These are phyloP conservation scores for Cylindricascospora bacillispora DNA, from an alignment of 1,139 yeast genomes.

Conservation along the genomic window DNA sequence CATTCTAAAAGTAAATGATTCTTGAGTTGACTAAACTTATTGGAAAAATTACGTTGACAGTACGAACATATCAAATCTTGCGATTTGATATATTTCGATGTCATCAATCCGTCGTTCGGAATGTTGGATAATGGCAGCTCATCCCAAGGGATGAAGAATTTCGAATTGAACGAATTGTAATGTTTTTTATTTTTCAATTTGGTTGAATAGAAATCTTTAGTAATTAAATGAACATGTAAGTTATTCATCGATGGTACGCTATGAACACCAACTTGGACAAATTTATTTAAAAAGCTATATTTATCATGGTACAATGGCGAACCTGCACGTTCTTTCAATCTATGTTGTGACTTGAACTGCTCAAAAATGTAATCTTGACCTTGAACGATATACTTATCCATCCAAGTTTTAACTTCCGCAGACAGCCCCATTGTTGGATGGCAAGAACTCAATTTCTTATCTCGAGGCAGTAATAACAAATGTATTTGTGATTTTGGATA, in stretches of 20 bases:
- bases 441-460: slow-evolving; percentile 27
- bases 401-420: slow-evolving; percentile 24
- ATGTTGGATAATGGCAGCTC: slow-evolving; percentile 26
- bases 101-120: slow-evolving; percentile 20
- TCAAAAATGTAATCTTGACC: slow-evolving; percentile 32
- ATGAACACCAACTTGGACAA: slow-evolving; percentile 55
- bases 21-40: slow-evolving; percentile 36
- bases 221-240: slow-evolving; percentile 60
- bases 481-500: slow-evolving; percentile 58
- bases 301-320: slow-evolving; percentile 14
- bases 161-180: slow-evolving; percentile 57
- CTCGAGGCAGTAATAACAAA: slow-evolving; percentile 48
- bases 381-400: slow-evolving; percentile 32
- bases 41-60: slow-evolving; percentile 36
- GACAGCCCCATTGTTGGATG: slow-evolving; percentile 47
- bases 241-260: slow-evolving; percentile 57
- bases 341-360: slow-evolving; percentile 22
- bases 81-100: slow-evolving; percentile 22
- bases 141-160: slow-evolving; percentile 47
- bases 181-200: slow-evolving; percentile 50
- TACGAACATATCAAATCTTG: slow-evolving; percentile 37
- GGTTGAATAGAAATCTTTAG: slow-evolving; percentile 47
- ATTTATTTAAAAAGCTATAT: slow-evolving; percentile 22
- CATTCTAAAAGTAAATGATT: slow-evolving; percentile 28
- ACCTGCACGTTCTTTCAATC: slow-evolving; percentile 4